Conservation (phyloP, 352 stramenopile genomes). For the Phytophthora pluvialis region DNA sequence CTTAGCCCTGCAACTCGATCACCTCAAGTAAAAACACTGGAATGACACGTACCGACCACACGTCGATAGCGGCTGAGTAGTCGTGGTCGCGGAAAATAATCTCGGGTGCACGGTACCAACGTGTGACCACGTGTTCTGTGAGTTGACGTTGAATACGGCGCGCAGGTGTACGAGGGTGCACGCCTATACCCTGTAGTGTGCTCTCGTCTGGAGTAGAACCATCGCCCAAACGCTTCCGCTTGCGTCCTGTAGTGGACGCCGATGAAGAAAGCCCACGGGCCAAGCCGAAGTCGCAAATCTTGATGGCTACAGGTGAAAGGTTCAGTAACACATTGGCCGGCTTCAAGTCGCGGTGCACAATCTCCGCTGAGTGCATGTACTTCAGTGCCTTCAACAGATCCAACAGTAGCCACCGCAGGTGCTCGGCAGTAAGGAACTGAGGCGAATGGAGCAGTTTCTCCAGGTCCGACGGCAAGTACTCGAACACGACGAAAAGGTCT, state of each 20-base stretch:
- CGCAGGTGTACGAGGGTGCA: conserved; percentile 75
- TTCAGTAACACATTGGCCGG: conserved; percentile 90
- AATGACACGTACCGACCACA: conserved; percentile 77
- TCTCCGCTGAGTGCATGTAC: conserved; percentile 91
- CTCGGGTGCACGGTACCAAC: conserved; percentile 95
- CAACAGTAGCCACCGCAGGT: conserved; percentile 84
- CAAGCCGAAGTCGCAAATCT: conserved; percentile 89
- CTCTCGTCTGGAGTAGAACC: conserved; percentile 60
- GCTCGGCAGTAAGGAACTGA: conserved; percentile 85
- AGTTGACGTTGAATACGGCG: conserved; percentile 91
- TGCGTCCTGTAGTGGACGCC: conserved; percentile 69
- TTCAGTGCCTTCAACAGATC: conserved; percentile 89
- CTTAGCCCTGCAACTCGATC: conserved; percentile 12
- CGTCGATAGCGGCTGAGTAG: conserved; percentile 88
- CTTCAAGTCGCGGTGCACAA: conserved; percentile 91
- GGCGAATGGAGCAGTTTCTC: conserved; percentile 88
- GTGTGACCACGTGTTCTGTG: conserved; percentile 95
- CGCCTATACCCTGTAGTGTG: conserved; percentile 63
- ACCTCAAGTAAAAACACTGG: background rate
- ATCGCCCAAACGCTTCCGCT: conserved; percentile 53
- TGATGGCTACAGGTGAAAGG: conserved; percentile 84
- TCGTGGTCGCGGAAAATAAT: conserved; percentile 94
- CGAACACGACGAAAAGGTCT: conserved; percentile 87
- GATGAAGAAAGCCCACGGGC: conserved; percentile 75
- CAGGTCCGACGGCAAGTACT: conserved; percentile 85